phyloP scores from a whole-genome alignment of 345 rosid genomes.

The Geranium brycei region DNA sequence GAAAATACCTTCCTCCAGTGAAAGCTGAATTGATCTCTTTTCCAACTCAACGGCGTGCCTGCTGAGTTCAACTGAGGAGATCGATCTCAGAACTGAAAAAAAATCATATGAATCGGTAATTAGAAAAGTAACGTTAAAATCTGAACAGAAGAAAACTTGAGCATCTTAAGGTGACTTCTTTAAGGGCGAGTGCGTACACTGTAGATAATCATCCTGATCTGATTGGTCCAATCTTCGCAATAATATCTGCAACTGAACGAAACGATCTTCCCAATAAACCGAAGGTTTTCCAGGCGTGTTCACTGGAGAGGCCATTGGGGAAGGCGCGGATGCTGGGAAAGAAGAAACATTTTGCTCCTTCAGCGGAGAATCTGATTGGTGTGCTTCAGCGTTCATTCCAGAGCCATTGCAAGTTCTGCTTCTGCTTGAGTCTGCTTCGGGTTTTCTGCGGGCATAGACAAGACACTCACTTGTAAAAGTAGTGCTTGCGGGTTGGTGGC shows the following conservation, averaged over 20 bases:
- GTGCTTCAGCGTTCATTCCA: slow-evolving; percentile 12
- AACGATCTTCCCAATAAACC: slow-evolving; percentile 66
- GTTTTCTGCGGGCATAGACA: slow-evolving; percentile 76
- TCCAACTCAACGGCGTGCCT: slow-evolving; percentile 82
- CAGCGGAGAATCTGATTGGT: slow-evolving; percentile 16
- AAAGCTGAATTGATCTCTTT: slow-evolving; percentile 82
- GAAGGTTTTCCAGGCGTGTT: slow-evolving; percentile 32
- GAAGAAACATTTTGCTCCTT: slow-evolving; percentile 31
- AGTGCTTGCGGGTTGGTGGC: slow-evolving; percentile 27
- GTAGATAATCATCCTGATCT: slow-evolving; percentile 46
- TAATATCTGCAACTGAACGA: slow-evolving; percentile 41
- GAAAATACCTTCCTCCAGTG: slow-evolving; percentile 78
- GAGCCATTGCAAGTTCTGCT: slow-evolving; percentile 13
- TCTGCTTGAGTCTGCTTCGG: slow-evolving; percentile 46
- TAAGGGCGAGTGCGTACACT: slow-evolving; percentile 32
- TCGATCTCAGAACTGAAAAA: slow-evolving; percentile 52
- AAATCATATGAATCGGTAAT: slow-evolving; percentile 11
- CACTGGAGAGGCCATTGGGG: slow-evolving; percentile 23
- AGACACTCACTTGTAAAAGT: slow-evolving; percentile 41
- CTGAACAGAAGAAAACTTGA: neutral
- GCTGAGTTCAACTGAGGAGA: slow-evolving; percentile 66
- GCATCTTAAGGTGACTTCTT: slow-evolving; percentile 1
- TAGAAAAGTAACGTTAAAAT: neutral
- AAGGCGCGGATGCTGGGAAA: slow-evolving; percentile 29
- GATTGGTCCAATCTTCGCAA: slow-evolving; percentile 46